Percentiles rank a stretch among this genome's conserved stretches.
Evolutionary conservation across 2,329 filamentous ascomycete genomes (phyloP).

Genomic region (Bipolaris sorokiniana): DNA sequence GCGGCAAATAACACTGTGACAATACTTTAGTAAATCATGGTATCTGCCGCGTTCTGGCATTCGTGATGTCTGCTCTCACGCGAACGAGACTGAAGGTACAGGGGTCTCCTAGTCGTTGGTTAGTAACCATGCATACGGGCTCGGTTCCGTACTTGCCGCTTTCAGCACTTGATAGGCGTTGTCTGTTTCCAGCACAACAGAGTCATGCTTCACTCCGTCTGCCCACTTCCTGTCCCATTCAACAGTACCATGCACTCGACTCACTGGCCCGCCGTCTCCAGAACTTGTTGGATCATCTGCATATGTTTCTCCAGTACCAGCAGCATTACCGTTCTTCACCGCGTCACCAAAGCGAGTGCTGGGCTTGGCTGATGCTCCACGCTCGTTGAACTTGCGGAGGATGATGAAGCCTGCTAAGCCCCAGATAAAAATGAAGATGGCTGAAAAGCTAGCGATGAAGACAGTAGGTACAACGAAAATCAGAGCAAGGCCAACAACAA

Average conservation of each 20-base stretch:
- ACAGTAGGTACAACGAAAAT: conserved; percentile 72
- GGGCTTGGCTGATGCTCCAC: conserved; percentile 28
- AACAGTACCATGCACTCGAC: conserved; percentile 6
- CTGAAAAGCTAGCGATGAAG: conserved; percentile 68
- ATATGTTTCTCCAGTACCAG: conserved; percentile 3
- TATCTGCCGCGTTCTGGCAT: not conserved
- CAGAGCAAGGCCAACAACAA: conserved; percentile 70
- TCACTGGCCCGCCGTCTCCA: conserved; percentile 7
- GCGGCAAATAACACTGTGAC: not conserved
- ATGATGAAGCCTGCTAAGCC: conserved; percentile 65
- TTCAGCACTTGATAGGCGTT: conserved; percentile 18
- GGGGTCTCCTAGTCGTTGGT: conserved; percentile 6
- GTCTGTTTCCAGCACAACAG: conserved; percentile 4
- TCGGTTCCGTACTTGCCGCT: conserved; percentile 3
- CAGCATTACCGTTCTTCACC: not conserved
- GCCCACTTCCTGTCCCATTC: conserved; percentile 26
- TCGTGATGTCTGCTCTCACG: not conserved
- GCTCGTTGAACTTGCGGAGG: conserved; percentile 38
- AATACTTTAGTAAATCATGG: not conserved
- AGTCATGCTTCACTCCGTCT: conserved; percentile 12
- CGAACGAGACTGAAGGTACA: not conserved
- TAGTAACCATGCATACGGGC: not conserved
- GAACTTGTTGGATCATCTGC: conserved; percentile 1
- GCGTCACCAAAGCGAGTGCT: conserved; percentile 23
- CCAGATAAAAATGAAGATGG: conserved; percentile 65